Base-by-base conservation (phyloP, 2,329 filamentous ascomycete genomes). In the Aspergillus arachidicola region DNA sequence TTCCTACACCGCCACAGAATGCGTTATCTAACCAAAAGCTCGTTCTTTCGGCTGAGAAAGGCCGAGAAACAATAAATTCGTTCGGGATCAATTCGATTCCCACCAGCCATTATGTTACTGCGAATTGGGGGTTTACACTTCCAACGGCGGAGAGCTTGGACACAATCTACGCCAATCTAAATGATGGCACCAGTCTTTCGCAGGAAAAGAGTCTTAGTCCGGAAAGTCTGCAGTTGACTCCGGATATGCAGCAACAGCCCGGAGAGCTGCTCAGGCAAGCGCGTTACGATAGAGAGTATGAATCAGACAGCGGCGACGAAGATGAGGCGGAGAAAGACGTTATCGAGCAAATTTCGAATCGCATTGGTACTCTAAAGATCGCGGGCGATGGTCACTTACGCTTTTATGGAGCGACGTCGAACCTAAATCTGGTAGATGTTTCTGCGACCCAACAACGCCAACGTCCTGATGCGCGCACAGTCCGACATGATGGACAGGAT, bases 391-490 rank as follows among this genome's bases (percentile, higher is more conserved):
- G 80, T 0, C 78, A 81, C 62, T 68, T 81, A 19, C 76, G 80
- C 14, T 83, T 79, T 60, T 82, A 80, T 53, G 81, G 81, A 12
- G 75, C 80, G 2, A 80, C 80, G 0, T 81, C 80, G 5, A 82
- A 82, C 45, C 71, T 81, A 19, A 80, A 79, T 55, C 60, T 82
- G 28, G 72, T 82, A 2, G 77, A 80, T 63, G 75, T 77, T 14
- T 75, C 74, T 34, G 75, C 75, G 12, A 75, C 73, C 30, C 71
- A 74, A 54, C 73, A 74, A 58, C 68, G 75, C 23, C 72, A 73
- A 46, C 72, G 72, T 45, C 75, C 74, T n/a, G 76, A 79, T 69
- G 75, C 76, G 19, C 76, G 76, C 2, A 77, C 75, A 5, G 75
- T 79, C 19, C 75, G 76, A 9, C 72, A 75, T 55, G 77, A 77